Evolutionary conservation across 2,329 filamentous ascomycete species (phyloP), one percentile per base, ranked within the genome.

Genomic region (Pleurostoma richardsiae): DNA sequence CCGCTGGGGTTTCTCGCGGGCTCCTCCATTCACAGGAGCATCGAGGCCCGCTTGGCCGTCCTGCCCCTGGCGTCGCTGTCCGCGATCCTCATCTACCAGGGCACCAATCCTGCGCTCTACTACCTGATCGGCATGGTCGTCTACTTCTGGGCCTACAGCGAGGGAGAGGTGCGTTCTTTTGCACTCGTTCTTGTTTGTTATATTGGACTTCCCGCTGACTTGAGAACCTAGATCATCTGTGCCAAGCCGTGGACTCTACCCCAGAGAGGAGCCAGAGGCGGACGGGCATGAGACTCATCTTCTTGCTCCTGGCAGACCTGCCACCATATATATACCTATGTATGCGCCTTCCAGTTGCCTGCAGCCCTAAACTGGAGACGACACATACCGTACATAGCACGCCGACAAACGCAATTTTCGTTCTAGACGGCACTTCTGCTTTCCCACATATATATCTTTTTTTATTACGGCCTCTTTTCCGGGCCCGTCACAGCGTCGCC

Each of bases 91-190:
- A 73, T 96, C 52, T 99, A 99, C 65, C 94, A 97, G 67, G 88
- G 83, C 49, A 96, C 91, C 29, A 95, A 99, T 63, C 78, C 92
- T 3, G 94, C 89, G 4, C 71, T 97, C 44, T 99, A 97, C 71
- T 96, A 97, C 64, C 64, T 95, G 29, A 80, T 96, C 52, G 92
- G 86, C 26, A 84, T 95, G 71, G 76, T 73, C 6, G 85, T 94
- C 10, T 99, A 97, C 68, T 96, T 97, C 59, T 96, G 91, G 91
- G 94, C 89, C 1, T 97, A 95, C 60, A 94, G 86, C 59, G 92
- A 99, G 68, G 94, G 94, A 68, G 94, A 99, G 85, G 91, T 96
- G 69, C 63, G 86, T 73, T 55, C 29, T 11, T 30, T 11, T 7
- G 5, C 11, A 4, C 4, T 6, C 6, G 4, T 11, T 10, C 5